These are phyloP conservation scores for Rubus idaeus DNA, from an alignment of 306 rosid genomes.

Conservation along the genomic window DNA sequence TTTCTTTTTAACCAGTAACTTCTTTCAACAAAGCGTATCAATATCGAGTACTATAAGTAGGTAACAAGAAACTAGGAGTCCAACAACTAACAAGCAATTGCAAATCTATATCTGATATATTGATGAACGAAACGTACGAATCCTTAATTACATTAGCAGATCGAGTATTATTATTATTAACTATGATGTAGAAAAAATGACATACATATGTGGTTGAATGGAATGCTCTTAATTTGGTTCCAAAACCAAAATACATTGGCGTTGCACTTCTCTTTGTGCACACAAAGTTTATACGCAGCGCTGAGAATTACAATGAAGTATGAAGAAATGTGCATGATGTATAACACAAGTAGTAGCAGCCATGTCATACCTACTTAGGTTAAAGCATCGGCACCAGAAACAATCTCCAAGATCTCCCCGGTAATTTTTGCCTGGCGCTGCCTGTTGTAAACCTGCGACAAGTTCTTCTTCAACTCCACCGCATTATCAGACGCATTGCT, in stretches of 20 bases:
- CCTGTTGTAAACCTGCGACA: constrained; percentile 64
- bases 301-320: constrained; percentile 11
- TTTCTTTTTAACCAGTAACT: not conserved
- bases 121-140: not conserved
- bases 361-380: constrained; percentile 15
- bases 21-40: not conserved
- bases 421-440: constrained; percentile 90
- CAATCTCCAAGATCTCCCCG: constrained; percentile 88
- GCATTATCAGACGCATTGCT: constrained; percentile 83
- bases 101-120: not conserved
- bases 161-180: not conserved
- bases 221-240: constrained; percentile 19
- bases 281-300: constrained; percentile 11
- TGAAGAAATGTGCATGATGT: constrained; percentile 10
- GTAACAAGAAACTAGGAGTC: not conserved
- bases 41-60: not conserved
- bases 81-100: not conserved
- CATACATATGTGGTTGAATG: constrained; percentile 11
- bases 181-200: constrained; percentile 17
- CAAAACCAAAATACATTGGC: constrained; percentile 8
- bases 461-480: constrained; percentile 55
- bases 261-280: constrained; percentile 13
- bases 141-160: constrained; percentile 10
- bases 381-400: constrained; percentile 79
- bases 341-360: not conserved